Percentiles rank a stretch among this genome's conserved stretches.
These are phyloP conservation scores for Penicillium expansum DNA, from an alignment of 2,329 filamentous ascomycete species.

Conservation along the genomic window DNA sequence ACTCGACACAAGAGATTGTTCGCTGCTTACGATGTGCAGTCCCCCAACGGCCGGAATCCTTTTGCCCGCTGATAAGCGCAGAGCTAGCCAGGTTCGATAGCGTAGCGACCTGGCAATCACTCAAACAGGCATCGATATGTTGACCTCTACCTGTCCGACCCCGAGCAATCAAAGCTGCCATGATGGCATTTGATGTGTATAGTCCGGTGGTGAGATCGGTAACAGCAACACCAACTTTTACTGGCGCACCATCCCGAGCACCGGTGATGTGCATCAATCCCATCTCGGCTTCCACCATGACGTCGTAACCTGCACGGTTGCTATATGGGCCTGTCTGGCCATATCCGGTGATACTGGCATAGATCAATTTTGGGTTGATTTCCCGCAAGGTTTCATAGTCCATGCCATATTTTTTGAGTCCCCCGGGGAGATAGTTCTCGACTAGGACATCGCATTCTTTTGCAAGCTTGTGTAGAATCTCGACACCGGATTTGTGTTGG, in stretches of 20 bases:
- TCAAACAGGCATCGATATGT: constrained; percentile 86
- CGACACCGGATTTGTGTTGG: constrained; percentile 75
- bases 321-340: constrained; percentile 92
- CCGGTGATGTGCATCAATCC: constrained; percentile 99
- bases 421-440: constrained; percentile 92
- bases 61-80: constrained; percentile 80
- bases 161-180: constrained; percentile 83
- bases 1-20: background rate
- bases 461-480: constrained; percentile 81
- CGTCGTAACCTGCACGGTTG: constrained; percentile 88
- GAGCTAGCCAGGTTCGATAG: constrained; percentile 94
- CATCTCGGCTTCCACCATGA: constrained; percentile 99
- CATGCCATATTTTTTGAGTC: constrained; percentile 84
- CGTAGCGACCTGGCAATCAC: constrained; percentile 92
- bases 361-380: constrained; percentile 84
- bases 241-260: constrained; percentile 78
- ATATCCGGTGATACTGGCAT: constrained; percentile 95
- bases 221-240: constrained; percentile 96
- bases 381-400: constrained; percentile 77
- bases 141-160: constrained; percentile 75
- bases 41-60: constrained; percentile 88
- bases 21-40: constrained; percentile 76
- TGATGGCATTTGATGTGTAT: constrained; percentile 92
- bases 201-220: constrained; percentile 93
- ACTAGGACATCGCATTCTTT: constrained; percentile 88